A percentile compares a stretch with the other conserved stretches of the same genome.
Conservation (phyloP, 805 yeast species). For the Zygotorulaspora danielsina region DNA sequence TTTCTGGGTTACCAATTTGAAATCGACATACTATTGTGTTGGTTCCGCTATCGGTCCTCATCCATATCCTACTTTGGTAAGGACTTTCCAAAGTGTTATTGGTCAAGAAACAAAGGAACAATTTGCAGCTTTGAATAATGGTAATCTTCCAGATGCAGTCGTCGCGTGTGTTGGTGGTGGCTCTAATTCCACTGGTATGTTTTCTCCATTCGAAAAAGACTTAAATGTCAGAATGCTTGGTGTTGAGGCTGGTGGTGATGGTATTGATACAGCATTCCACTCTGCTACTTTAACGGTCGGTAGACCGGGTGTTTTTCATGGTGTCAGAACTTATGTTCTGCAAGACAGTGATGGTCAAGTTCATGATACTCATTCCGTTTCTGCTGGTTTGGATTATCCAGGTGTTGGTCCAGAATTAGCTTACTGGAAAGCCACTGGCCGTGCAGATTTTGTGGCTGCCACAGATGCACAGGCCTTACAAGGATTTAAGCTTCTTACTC, state of each 20-base stretch:
- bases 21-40: conserved; percentile 87
- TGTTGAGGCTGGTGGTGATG: conserved; percentile 99
- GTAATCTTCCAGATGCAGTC: conserved; percentile 84
- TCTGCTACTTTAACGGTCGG: conserved; percentile 96
- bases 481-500: conserved; percentile 85
- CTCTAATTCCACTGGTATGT: conserved; percentile 93
- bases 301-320: conserved; percentile 95
- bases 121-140: conserved; percentile 71
- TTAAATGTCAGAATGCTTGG: conserved; percentile 75
- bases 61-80: conserved; percentile 96
- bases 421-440: conserved; percentile 87
- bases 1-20: conserved; percentile 85
- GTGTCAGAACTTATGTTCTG: conserved; percentile 89
- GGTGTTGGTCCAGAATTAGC: conserved; percentile 99
- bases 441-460: conserved; percentile 87
- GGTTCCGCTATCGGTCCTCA: conserved; percentile 99
- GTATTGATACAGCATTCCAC: conserved; percentile 81
- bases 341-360: conserved; percentile 94
- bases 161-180: conserved; percentile 99
- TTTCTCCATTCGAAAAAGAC: conserved; percentile 88
- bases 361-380: conserved; percentile 94
- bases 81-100: conserved; percentile 96
- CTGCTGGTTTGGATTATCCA: conserved; percentile 98
- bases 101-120: conserved; percentile 94
- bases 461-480: conserved; percentile 92